A percentile compares a stretch with the other conserved stretches of the same genome.
phyloP scores from a whole-genome alignment of 495 filamentous ascomycete species.

The Amniculicola lignicola region DNA sequence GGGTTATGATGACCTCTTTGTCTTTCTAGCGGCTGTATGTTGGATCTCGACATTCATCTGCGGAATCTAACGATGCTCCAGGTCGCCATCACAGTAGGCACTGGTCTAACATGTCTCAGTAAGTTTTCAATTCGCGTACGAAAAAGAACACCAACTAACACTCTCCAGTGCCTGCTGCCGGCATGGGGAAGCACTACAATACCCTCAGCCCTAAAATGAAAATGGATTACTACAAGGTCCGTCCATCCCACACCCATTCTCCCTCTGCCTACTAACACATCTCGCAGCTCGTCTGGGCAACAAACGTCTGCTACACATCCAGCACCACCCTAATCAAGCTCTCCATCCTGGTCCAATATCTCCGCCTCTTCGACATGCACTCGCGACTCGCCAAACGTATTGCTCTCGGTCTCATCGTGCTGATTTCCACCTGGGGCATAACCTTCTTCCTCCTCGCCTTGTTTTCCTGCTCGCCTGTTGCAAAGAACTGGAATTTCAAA shows the following conservation, averaged over 20 bases:
- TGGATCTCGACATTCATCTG: neutral
- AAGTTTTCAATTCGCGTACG: neutral
- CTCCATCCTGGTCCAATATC: constrained; percentile 30
- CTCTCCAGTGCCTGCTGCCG: constrained; percentile 16
- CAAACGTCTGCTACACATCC: constrained; percentile 26
- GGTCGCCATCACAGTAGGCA: constrained; percentile 9
- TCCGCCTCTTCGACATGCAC: constrained; percentile 27
- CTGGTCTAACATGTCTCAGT: constrained; percentile 28
- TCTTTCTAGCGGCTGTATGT: constrained; percentile 23
- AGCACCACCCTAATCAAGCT: constrained; percentile 32
- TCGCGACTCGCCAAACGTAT: neutral
- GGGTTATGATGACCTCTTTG: constrained; percentile 31
- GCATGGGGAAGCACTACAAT: constrained; percentile 27
- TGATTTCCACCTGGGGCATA: constrained; percentile 1
- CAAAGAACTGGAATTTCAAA: constrained; percentile 26
- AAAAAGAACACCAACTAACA: neutral
- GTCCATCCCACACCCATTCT: neutral
- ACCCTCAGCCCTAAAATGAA: constrained; percentile 5
- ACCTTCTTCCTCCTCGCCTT: constrained; percentile 27
- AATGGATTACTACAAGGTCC: constrained; percentile 22
- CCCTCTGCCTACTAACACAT: neutral
- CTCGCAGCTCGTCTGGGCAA: constrained; percentile 20
- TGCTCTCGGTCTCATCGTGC: neutral
- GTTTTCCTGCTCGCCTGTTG: constrained; percentile 26
- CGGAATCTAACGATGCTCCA: neutral